Evolutionary conservation across 2,329 filamentous ascomycete species (phyloP), one percentile per base, ranked within the genome.

Genomic region (Rutstroemia sydowiana): DNA sequence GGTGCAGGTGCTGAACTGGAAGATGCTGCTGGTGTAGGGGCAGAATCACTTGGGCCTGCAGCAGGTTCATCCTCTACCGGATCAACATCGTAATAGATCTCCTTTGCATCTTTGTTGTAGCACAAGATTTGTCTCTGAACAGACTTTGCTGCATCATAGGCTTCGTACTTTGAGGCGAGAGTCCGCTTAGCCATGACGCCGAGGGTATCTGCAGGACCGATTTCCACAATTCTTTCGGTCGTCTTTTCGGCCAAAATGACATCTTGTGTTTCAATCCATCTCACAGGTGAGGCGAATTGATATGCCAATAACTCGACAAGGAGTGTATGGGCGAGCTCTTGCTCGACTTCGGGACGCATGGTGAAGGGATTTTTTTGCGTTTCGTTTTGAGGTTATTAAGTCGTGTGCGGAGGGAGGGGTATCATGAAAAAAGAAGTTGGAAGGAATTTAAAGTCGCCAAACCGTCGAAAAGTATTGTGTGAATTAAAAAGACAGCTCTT

Each of bases 231-330:
- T 68, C 93, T 85, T 79, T 98, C 93, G 46, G 93, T 95, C 48
- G 84, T 87, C 75, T 95, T 93, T 72, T 97, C 90, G 59, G 87
- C 92, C 63, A 98, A 87, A 67, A 98, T 93, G 64, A 98, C 93
- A 92, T 98, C 93, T 75, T 98, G 93, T 51, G 93, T 98, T 75
- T 98, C 93, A 72, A 98, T 98, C 93, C 93, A 98, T 84, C 93
- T 85, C 64, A 98, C 93, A 46, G 93, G 93, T 50, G 92, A 97
- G 65, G 93, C 93, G 72, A 98, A 98, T 71, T 98, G 93, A 74
- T 97, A 98, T 76, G 93, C 93, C 63, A 98, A 84, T 59, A 98
- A 88, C 84, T 98, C 93, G 61, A 98, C 88, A 69, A 98, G 87
- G 73, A 98, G 82, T 62, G 92, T 97, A 74, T 98, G 92, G 68